Evolutionary conservation across 2,329 filamentous ascomycete species (phyloP), one percentile per base, ranked within the genome.

Genomic region (Raffaelea ambrosiae): DNA sequence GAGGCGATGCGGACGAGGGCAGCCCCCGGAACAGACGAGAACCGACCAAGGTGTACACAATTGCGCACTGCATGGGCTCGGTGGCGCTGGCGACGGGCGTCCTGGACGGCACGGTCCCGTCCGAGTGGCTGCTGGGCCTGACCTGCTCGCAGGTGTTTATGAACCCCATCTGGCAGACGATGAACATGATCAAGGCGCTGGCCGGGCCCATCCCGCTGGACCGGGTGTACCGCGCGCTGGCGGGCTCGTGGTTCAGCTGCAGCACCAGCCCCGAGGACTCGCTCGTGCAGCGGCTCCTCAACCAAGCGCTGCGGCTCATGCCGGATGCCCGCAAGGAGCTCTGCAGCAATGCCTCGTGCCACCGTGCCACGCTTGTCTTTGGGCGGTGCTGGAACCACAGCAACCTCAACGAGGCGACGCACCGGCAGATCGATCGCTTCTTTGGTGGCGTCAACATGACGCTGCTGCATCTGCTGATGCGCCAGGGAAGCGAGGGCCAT

Each of bases 381-480:
- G 81, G 80, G 33, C 72, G 77, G 52, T 77, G 71, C 62, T 86
- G 80, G 80, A 79, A 73, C 57, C 81, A 85, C 61, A 59, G 55
- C 3, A 84, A 84, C 59, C 70, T 84, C 26, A 84, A 83, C 63
- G 76, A 77, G 63, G 77, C 74, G 3, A 85, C 81, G 2, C 81
- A 84, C 61, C 64, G 71, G 1, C 73, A 81, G 57, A 73, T 83
- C 42, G 72, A 79, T 59, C 70, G 73, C 29, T 79, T 83, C 62
- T 76, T 84, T 48, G 76, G 76, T 54, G 81, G 81, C 47, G 73
- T 79, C 46, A 78, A 76, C 59, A 82, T 82, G 76, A 70, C 67
- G 1, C 63, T 76, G 51, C 66, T 83, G 44, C 59, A 70, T 33
- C 65, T 80, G 49, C 69, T 84, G 11, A 80, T 81, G 70, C 64